Evolutionary conservation across 768 basidiomycete species (phyloP).

Genomic region (Trametes maxima): DNA sequence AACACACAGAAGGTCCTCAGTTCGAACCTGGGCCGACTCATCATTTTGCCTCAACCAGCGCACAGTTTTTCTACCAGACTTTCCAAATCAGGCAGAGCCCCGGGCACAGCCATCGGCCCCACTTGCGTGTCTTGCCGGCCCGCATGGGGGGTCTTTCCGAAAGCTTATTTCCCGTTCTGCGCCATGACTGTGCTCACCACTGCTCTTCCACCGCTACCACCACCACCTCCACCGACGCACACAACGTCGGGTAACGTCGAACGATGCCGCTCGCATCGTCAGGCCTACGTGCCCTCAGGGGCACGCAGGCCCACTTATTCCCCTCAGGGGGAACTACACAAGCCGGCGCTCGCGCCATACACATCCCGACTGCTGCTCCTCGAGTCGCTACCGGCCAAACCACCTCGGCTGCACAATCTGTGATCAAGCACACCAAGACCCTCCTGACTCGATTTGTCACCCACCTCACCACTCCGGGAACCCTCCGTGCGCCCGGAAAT

Average conservation of each 20-base stretch:
- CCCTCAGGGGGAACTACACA: constrained; percentile 24
- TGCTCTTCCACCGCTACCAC: constrained; percentile 15
- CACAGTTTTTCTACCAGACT: no score
- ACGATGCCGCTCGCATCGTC: constrained; percentile 38
- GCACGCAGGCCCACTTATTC: constrained; percentile 25
- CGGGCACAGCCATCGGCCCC: no score
- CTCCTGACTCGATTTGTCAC: constrained; percentile 57
- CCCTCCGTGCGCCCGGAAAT: constrained; percentile 33
- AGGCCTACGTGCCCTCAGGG: constrained; percentile 30
- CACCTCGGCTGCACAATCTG: constrained; percentile 39
- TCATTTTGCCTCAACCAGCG: no score
- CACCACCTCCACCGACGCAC: constrained; percentile 3
- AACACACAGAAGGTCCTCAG: constrained; percentile 79
- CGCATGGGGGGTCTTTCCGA: not conserved
- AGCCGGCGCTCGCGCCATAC: constrained; percentile 42
- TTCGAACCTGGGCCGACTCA: constrained; percentile 61
- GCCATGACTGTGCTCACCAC: not conserved
- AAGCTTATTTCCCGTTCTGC: not conserved
- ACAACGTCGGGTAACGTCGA: not conserved
- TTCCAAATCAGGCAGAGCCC: no score
- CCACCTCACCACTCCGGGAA: constrained; percentile 60
- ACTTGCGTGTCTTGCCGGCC: constrained; percentile 7
- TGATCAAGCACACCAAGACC: constrained; percentile 57
- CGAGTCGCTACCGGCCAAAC: constrained; percentile 30
- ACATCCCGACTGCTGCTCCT: constrained; percentile 46